A percentile compares a stretch with the other conserved stretches of the same genome.
phyloP scores from a whole-genome alignment of 164 flowering plant species.

The Houttuynia cordata region DNA sequence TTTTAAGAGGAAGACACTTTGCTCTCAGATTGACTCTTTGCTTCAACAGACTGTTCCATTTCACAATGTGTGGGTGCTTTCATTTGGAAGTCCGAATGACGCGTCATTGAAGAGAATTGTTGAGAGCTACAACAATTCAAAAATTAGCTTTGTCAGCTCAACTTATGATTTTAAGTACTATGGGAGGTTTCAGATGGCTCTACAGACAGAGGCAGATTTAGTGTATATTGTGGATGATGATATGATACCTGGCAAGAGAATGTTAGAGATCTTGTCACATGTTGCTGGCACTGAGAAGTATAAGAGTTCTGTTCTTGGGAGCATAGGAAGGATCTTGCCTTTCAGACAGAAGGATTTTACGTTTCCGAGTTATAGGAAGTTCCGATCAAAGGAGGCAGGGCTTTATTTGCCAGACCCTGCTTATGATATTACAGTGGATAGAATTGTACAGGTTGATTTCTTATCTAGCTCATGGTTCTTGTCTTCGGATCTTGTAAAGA shows the following conservation, averaged over 20 bases:
- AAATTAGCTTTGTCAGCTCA: constrained; percentile 84
- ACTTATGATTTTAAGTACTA: constrained; percentile 92
- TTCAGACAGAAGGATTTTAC: constrained; percentile 86
- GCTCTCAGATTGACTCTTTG: constrained; percentile 79
- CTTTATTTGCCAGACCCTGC: constrained; percentile 98
- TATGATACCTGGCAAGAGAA: constrained; percentile 89
- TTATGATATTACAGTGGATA: constrained; percentile 71
- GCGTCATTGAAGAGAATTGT: constrained; percentile 52
- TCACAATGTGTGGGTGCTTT: constrained; percentile 84
- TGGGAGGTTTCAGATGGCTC: constrained; percentile 95
- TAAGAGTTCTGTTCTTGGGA: constrained; percentile 79
- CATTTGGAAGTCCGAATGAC: constrained; percentile 95
- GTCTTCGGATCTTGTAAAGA: constrained; percentile 84
- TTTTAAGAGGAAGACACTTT: constrained; percentile 90
- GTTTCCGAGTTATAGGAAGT: constrained; percentile 91
- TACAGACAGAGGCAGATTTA: constrained; percentile 83
- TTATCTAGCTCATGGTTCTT: constrained; percentile 96
- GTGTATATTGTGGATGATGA: constrained; percentile 92
- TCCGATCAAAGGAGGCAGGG: constrained; percentile 90
- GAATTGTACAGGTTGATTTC: constrained; percentile 89
- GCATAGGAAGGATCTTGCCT: constrained; percentile 92
- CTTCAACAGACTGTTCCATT: constrained; percentile 82
- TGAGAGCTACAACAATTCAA: constrained; percentile 68
- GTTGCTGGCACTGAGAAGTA: constrained; percentile 94
- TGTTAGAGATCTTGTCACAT: constrained; percentile 86